A percentile compares a stretch with the other conserved stretches of the same genome.
Evolutionary conservation across 176 grass and related monocot species (phyloP).

Genomic region (barley (Hordeum vulgare)): DNA sequence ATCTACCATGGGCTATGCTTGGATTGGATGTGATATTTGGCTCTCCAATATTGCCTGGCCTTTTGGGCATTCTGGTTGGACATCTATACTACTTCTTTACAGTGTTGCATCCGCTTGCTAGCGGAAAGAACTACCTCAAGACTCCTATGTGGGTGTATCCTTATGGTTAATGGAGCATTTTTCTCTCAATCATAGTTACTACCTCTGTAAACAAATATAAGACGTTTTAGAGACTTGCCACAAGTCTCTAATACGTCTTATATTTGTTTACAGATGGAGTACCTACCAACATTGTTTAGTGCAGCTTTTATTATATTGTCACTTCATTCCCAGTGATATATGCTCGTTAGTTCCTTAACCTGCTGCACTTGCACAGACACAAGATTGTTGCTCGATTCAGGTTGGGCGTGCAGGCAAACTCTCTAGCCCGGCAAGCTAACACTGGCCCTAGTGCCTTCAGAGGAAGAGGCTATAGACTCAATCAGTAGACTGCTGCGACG

Average conservation of each 20-base stretch:
- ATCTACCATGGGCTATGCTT: constrained; percentile 98
- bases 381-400: constrained; percentile 65
- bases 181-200: not conserved
- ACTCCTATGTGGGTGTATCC: constrained; percentile 95
- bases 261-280: no score
- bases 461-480: constrained; percentile 71
- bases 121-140: constrained; percentile 80
- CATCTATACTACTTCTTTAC: constrained; percentile 91
- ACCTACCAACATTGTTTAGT: not conserved
- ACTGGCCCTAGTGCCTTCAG: constrained; percentile 45
- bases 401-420: constrained; percentile 47
- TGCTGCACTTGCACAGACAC: constrained; percentile 59
- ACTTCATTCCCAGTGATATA: not conserved
- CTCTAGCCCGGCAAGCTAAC: constrained; percentile 20
- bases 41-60: constrained; percentile 45
- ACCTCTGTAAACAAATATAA: no score
- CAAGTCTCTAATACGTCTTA: no score
- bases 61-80: constrained; percentile 82
- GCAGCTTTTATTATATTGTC: not conserved
- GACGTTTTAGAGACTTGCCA: no score
- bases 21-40: constrained; percentile 84
- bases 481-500: constrained; percentile 26
- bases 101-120: constrained; percentile 76
- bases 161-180: constrained; percentile 37
- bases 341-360: constrained; percentile 51